These are phyloP conservation scores for Gentiana straminea DNA, from an alignment of 257 asterid species.

Conservation along the genomic window DNA sequence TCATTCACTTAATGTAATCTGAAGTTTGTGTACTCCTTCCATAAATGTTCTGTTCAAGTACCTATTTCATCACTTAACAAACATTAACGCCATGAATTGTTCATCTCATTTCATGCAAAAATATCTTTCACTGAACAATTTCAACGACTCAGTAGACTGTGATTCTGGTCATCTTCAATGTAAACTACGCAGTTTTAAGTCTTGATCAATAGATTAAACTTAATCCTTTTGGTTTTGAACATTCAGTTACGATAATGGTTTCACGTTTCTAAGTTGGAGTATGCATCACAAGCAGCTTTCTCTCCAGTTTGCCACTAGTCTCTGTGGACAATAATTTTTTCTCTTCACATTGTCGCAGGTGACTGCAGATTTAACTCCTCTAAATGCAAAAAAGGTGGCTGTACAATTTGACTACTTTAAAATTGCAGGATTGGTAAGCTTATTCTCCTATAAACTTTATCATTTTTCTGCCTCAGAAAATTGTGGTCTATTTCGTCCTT, in stretches of 20 bases:
- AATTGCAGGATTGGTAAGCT: constrained; percentile 70
- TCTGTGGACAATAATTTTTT: background rate
- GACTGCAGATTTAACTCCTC: constrained; percentile 77
- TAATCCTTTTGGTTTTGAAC: no score
- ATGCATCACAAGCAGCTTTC: background rate
- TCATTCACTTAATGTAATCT: background rate
- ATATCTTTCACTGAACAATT: no score
- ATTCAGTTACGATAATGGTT: no score
- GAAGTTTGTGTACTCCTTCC: no score
- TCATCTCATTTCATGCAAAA: no score
- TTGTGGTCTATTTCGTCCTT: background rate
- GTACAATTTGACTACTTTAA: constrained; percentile 70
- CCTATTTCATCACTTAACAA: no score
- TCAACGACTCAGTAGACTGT: no score
- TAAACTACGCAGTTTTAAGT: no score
- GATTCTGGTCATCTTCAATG: no score
- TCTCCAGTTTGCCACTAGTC: background rate
- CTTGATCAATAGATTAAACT: no score
- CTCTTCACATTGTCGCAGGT: constrained; percentile 32
- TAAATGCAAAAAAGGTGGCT: constrained; percentile 58
- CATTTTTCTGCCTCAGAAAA: background rate
- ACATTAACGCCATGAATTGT: no score
- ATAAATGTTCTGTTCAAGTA: background rate
- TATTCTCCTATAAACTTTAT: background rate
- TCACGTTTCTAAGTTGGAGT: no score